phyloP scores from a whole-genome alignment of 805 yeast genomes.

The Metschnikowia colocasiae region DNA sequence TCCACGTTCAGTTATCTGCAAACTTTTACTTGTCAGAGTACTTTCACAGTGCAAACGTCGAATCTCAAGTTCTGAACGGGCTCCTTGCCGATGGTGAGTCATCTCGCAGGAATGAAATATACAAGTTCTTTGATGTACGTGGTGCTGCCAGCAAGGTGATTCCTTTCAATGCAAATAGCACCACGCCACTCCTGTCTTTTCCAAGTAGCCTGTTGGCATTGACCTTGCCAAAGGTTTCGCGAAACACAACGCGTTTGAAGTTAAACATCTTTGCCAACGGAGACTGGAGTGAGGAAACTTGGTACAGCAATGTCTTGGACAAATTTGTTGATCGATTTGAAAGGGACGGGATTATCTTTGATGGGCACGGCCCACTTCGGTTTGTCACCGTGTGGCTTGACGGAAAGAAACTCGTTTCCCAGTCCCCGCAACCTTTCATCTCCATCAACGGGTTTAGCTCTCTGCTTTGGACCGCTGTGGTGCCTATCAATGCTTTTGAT shows the following conservation, averaged over 20 bases:
- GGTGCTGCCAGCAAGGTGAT: constrained; percentile 38
- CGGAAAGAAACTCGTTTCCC: constrained; percentile 55
- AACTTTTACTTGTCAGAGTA: constrained; percentile 39
- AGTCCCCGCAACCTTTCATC: constrained; percentile 67
- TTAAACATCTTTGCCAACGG: constrained; percentile 67
- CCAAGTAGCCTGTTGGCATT: constrained; percentile 39
- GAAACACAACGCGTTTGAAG: constrained; percentile 57
- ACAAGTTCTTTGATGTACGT: constrained; percentile 25
- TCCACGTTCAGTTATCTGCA: constrained; percentile 50
- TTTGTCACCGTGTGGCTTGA: constrained; percentile 59
- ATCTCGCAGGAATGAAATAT: constrained; percentile 4
- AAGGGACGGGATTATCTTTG: constrained; percentile 25
- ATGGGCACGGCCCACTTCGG: constrained; percentile 72
- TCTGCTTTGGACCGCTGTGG: constrained; percentile 76
- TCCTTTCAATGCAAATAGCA: constrained; percentile 28
- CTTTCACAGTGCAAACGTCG: constrained; percentile 15
- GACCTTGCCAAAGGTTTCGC: constrained; percentile 43
- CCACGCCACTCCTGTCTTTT: constrained; percentile 45
- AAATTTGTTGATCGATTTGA: constrained; percentile 39
- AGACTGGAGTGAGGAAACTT: constrained; percentile 77
- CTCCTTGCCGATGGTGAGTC: not conserved
- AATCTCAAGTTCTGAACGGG: constrained; percentile 6
- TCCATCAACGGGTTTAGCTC: constrained; percentile 84
- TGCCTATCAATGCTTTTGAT: constrained; percentile 70
- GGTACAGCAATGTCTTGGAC: constrained; percentile 67